Conservation (phyloP, 1,139 yeast species). For the Pichia sorboxylosa region DNA sequence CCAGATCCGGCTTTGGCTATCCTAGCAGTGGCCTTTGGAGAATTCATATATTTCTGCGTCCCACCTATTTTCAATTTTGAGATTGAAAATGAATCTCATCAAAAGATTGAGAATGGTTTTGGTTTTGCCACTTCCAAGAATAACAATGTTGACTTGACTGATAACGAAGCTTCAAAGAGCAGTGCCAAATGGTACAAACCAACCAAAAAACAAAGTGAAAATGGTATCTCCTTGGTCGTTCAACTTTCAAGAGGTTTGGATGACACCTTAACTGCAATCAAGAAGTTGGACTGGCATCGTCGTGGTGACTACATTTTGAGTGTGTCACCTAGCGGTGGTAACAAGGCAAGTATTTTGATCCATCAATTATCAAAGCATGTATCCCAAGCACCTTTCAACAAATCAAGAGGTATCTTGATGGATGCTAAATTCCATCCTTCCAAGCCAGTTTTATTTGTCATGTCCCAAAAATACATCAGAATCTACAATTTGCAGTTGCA, state of each 20-base stretch:
- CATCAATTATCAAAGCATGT: conserved; percentile 92
- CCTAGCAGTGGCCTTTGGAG: conserved; percentile 79
- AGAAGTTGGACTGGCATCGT: conserved; percentile 89
- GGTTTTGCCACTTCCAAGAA: conserved; percentile 74
- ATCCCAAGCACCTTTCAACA: conserved; percentile 94
- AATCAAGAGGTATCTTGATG: conserved; percentile 87
- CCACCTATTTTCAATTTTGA: conserved; percentile 91
- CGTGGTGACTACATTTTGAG: conserved; percentile 95
- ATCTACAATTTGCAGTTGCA: conserved; percentile 86
- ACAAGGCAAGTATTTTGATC: conserved; percentile 70
- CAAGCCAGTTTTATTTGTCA: conserved; percentile 87
- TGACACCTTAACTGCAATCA: conserved; percentile 55
- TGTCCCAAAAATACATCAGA: conserved; percentile 85
- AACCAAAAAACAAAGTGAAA: conserved; percentile 42
- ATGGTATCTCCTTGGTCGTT: conserved; percentile 69
- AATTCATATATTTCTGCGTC: conserved; percentile 60
- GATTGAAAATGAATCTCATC: conserved; percentile 69
- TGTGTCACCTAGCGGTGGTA: conserved; percentile 82
- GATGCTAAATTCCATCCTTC: conserved; percentile 96
- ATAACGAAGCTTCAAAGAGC: conserved; percentile 37
- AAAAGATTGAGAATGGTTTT: conserved; percentile 81
- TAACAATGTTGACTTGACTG: conserved; percentile 33
- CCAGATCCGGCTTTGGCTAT: conserved; percentile 67
- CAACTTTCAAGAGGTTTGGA: conserved; percentile 45
- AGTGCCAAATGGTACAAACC: conserved; percentile 85